Evolutionary conservation across 805 yeast genomes (phyloP).

Genomic region (Ogataea trehalophila): DNA sequence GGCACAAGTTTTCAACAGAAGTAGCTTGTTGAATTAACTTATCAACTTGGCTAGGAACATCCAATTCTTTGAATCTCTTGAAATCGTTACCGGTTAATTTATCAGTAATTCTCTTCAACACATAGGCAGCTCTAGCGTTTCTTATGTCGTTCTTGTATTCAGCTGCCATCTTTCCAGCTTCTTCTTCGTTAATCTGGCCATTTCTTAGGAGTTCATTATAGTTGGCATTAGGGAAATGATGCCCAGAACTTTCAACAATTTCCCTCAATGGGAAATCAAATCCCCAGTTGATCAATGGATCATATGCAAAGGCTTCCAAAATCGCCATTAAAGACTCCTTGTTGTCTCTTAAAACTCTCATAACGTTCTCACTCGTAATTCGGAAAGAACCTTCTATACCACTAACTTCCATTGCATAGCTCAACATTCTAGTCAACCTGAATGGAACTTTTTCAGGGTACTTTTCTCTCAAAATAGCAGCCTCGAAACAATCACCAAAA

Average conservation of each 20-base stretch:
- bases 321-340: conserved; percentile 97
- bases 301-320: conserved; percentile 96
- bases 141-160: conserved; percentile 71
- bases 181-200: conserved; percentile 73
- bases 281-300: conserved; percentile 98
- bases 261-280: conserved; percentile 86
- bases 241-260: conserved; percentile 68
- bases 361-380: conserved; percentile 94
- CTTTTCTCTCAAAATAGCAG: conserved; percentile 92
- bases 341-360: conserved; percentile 89
- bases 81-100: conserved; percentile 94
- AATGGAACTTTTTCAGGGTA: conserved; percentile 98
- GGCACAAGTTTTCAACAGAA: conserved; percentile 90
- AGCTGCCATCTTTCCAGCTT: conserved; percentile 63
- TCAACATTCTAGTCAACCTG: conserved; percentile 92
- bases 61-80: conserved; percentile 61
- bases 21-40: conserved; percentile 94
- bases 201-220: conserved; percentile 65
- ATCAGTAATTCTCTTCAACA: conserved; percentile 83
- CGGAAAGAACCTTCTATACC: conserved; percentile 98
- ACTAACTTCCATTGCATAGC: conserved; percentile 98
- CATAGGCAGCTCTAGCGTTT: conserved; percentile 87
- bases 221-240: conserved; percentile 60
- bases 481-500: conserved; percentile 98
- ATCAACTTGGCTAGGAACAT: conserved; percentile 88